Evolutionary conservation across 208 protist species (phyloP), one percentile per base, ranked within the genome.

Genomic region (Leishmania guyanensis): DNA sequence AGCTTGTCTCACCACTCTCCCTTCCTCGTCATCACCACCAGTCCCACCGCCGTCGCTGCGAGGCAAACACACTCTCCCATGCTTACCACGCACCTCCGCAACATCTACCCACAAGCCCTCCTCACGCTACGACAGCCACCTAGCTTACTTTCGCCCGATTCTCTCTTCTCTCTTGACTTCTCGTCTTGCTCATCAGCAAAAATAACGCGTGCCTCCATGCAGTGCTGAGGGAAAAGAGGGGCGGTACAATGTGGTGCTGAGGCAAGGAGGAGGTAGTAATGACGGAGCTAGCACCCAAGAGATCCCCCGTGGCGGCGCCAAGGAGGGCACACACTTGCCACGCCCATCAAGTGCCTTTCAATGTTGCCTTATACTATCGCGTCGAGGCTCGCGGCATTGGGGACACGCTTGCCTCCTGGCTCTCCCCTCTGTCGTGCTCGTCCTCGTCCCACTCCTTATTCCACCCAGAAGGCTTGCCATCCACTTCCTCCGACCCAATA

Each of bases 381-480:
- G 33, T 29, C 12, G 43, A n/a, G 22, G 39, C 3, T 53, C 68
- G 14, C 43, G 68, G 8, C 68, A 36, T 17, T 48, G 43, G 68
- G 29, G 22, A 17, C 2, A 16, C 26, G 5, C 20, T 14, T 22
- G 43, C 36, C 22, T 9, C 68, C 68, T 66, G 33, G 36, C 16
- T 65, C 56, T 1, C 33, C 6, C 26, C 50, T 10, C 17, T 48
- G 3, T 53, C 46, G 46, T 76, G 39, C 20, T 78, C 77, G 5
- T 84, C 76, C 64, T 89, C 84, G 78, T 89, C 82, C 86, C 83
- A 86, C 6, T 87, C 84, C 26, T 68, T 79, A 70, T 86, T 77
- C 86, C 83, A 89, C n/a, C 48, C 79, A 26, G 79, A 75, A 2
- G 53, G 22, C 46, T 46, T 56, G 5, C 48, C 78, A 22, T 71